These are phyloP conservation scores for Tolypocladium tropicale DNA, from an alignment of 2,329 filamentous ascomycete species.

Conservation along the genomic window DNA sequence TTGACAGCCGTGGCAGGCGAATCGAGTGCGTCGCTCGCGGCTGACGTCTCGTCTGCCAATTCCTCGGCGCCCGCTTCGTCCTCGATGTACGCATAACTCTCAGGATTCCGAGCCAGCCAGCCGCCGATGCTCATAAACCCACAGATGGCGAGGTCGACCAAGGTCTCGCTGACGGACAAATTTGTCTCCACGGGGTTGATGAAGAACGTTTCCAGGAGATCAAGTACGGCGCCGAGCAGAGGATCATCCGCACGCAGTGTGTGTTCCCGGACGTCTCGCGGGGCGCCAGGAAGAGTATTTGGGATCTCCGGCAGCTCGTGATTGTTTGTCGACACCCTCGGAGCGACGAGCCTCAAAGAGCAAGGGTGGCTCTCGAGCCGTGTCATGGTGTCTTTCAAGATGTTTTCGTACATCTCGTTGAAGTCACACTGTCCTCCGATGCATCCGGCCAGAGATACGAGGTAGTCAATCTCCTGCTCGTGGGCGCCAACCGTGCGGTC, in stretches of 20 bases:
- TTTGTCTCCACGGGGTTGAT: conserved; percentile 89
- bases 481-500: conserved; percentile 64
- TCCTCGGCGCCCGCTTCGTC: conserved; percentile 20
- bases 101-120: conserved; percentile 74
- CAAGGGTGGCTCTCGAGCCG: conserved; percentile 65
- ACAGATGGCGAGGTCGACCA: conserved; percentile 76
- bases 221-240: conserved; percentile 54
- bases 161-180: conserved; percentile 70
- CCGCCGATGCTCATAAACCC: conserved; percentile 77
- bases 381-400: conserved; percentile 60
- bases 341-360: conserved; percentile 56
- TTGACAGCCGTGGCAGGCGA: background rate
- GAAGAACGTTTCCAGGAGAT: conserved; percentile 71
- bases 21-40: conserved; percentile 3
- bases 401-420: conserved; percentile 61
- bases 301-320: conserved; percentile 45
- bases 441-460: conserved; percentile 57
- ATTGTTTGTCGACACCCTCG: conserved; percentile 46
- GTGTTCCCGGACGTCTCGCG: conserved; percentile 50
- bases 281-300: conserved; percentile 47
- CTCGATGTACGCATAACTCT: conserved; percentile 42
- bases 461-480: conserved; percentile 61
- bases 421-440: conserved; percentile 61
- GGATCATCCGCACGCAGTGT: conserved; percentile 53
- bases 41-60: conserved; percentile 1